phyloP scores from a whole-genome alignment of 2,329 filamentous ascomycete species.

The Conoideocrella luteorostrata region DNA sequence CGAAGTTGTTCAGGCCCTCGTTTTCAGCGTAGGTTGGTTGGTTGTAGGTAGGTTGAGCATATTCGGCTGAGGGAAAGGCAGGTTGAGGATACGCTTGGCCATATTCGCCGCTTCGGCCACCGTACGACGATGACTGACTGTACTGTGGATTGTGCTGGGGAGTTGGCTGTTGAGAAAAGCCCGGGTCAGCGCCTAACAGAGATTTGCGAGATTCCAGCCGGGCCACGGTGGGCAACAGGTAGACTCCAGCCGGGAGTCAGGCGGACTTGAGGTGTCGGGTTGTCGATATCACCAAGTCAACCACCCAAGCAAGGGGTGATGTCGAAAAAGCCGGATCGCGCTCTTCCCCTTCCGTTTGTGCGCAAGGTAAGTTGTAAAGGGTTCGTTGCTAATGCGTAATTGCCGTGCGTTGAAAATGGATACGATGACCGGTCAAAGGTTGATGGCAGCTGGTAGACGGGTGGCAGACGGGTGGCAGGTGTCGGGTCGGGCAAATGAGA shows the following conservation, averaged over 20 bases:
- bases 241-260: constrained; percentile 32
- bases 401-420: too few relatives aligned
- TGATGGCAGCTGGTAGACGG: constrained; percentile 24
- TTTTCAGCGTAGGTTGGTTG: constrained; percentile 23
- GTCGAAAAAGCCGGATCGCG: too few relatives aligned
- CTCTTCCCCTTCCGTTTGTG: too few relatives aligned
- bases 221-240: constrained; percentile 29
- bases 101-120: constrained; percentile 18
- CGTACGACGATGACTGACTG: constrained; percentile 14
- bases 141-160: constrained; percentile 18
- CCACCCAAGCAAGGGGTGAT: too few relatives aligned
- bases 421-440: constrained; percentile 35
- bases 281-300: too few relatives aligned
- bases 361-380: too few relatives aligned
- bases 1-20: constrained; percentile 22
- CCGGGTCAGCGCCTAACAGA: constrained; percentile 32
- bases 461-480: constrained; percentile 20
- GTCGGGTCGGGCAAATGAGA: neutral
- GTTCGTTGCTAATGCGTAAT: too few relatives aligned
- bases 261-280: neutral
- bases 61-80: constrained; percentile 23
- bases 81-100: constrained; percentile 27
- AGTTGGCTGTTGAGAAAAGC: constrained; percentile 28
- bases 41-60: constrained; percentile 17
- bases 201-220: constrained; percentile 35